Evolutionary conservation across 257 asterid species (phyloP).

Genomic region (Marsdenia floribunda): DNA sequence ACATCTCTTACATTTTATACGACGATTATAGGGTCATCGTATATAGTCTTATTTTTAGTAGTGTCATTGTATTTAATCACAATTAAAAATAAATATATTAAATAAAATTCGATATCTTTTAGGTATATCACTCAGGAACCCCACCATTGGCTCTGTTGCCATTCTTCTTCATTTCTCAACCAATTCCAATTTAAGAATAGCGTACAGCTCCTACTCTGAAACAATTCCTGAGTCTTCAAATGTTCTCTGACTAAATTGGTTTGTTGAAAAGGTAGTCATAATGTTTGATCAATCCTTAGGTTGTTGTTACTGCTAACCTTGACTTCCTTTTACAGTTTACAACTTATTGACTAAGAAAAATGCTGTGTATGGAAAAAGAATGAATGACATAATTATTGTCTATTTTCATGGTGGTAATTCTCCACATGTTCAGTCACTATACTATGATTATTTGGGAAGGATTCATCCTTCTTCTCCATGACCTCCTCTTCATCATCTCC

Average conservation of each 20-base stretch:
- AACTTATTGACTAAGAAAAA: neutral
- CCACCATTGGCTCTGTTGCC: too few relatives aligned
- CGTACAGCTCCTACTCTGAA: too few relatives aligned
- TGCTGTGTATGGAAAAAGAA: neutral
- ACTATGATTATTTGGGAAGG: conserved; percentile 26
- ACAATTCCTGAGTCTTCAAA: neutral
- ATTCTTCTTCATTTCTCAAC: too few relatives aligned
- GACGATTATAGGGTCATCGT: too few relatives aligned
- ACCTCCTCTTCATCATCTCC: conserved; percentile 25
- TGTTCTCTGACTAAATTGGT: neutral
- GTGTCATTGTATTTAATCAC: too few relatives aligned
- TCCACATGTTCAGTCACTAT: conserved; percentile 53
- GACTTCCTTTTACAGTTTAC: neutral
- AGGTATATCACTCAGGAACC: neutral
- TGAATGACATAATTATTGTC: conserved; percentile 15
- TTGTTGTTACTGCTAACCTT: neutral
- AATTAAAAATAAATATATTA: too few relatives aligned
- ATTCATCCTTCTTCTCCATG: conserved; percentile 18
- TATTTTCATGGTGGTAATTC: conserved; percentile 29
- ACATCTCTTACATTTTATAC: too few relatives aligned
- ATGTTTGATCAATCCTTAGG: neutral
- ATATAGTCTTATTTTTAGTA: too few relatives aligned
- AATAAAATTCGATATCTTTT: too few relatives aligned
- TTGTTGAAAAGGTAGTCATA: neutral
- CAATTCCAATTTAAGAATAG: neutral